phyloP scores from a whole-genome alignment of 495 filamentous ascomycete genomes.

The Aspergillus coremiiformis region DNA sequence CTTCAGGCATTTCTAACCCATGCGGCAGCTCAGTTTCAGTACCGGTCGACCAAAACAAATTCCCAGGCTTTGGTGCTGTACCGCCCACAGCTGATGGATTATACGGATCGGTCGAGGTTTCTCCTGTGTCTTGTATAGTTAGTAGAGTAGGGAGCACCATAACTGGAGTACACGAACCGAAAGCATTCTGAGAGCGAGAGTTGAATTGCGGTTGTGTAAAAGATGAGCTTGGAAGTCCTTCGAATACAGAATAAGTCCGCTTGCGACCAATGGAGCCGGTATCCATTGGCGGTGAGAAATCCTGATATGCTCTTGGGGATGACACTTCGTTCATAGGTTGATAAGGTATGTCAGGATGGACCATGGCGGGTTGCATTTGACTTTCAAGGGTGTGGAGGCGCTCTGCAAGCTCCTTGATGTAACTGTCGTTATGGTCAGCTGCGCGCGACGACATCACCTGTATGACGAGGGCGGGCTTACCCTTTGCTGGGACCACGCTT shows the following conservation, averaged over 20 bases:
- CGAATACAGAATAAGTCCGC: conserved; percentile 51
- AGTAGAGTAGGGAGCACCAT: conserved; percentile 6
- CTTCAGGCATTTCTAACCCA: conserved; percentile 32
- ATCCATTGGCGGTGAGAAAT: conserved; percentile 44
- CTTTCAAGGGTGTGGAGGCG: conserved; percentile 77
- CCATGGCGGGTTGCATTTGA: conserved; percentile 45
- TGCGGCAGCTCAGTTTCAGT: conserved; percentile 32
- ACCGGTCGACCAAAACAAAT: conserved; percentile 33
- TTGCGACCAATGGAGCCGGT: conserved; percentile 39
- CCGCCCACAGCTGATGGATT: conserved; percentile 24
- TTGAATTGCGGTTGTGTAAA: conserved; percentile 41
- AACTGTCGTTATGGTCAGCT: conserved; percentile 45
- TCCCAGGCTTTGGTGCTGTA: conserved; percentile 30
- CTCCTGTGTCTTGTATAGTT: conserved; percentile 27
- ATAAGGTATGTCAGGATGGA: conserved; percentile 41
- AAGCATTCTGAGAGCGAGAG: conserved; percentile 35
- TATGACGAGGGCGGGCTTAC: conserved; percentile 34
- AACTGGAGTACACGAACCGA: conserved; percentile 18
- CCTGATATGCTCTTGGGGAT: conserved; percentile 37
- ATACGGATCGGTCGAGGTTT: conserved; percentile 40
- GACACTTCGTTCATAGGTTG: conserved; percentile 43
- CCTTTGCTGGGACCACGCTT: conserved; percentile 96
- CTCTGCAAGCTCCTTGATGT: conserved; percentile 94
- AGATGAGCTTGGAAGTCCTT: conserved; percentile 41
- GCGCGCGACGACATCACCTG: conserved; percentile 3